These are phyloP conservation scores for Chloromonas sp. DNA, from an alignment of 163 green algal species.

Conservation along the genomic window DNA sequence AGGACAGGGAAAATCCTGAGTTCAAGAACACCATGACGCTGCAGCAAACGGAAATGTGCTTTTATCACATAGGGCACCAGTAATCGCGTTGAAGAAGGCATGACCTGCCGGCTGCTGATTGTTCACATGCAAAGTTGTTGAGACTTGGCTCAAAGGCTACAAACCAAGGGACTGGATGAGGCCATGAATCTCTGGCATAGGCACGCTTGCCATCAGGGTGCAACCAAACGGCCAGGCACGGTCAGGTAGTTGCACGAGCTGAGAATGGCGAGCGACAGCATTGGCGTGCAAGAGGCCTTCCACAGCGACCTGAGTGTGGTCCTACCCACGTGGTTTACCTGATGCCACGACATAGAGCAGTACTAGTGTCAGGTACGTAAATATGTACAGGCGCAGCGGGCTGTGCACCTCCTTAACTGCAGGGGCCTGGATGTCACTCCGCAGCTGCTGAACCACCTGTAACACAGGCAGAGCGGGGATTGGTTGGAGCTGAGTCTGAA, in stretches of 20 bases:
- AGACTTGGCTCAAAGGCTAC: too few species aligned
- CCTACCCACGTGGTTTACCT: slow-evolving; percentile 6
- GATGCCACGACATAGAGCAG: slow-evolving; percentile 17
- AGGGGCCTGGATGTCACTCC: not conserved
- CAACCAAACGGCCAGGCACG: not conserved
- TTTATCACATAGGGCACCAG: not conserved
- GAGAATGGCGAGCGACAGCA: not conserved
- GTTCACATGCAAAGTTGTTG: not conserved
- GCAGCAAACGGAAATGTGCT: too few species aligned
- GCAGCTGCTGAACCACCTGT: not conserved
- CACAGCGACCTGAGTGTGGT: not conserved
- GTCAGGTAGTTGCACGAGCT: not conserved
- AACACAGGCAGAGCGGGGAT: not conserved
- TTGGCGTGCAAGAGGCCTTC: not conserved
- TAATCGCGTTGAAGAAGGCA: not conserved
- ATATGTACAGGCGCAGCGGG: slow-evolving; percentile 31
- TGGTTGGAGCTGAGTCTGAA: too few species aligned
- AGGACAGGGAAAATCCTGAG: not conserved
- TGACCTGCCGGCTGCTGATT: too few species aligned
- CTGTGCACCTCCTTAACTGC: slow-evolving; percentile 14
- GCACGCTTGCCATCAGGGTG: not conserved
- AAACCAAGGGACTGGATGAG: too few species aligned
- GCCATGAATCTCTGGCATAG: too few species aligned
- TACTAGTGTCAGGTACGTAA: slow-evolving; percentile 21
- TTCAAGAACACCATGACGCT: too few species aligned